Conservation (phyloP, 306 rosid species). For the Cicer bijugum region DNA sequence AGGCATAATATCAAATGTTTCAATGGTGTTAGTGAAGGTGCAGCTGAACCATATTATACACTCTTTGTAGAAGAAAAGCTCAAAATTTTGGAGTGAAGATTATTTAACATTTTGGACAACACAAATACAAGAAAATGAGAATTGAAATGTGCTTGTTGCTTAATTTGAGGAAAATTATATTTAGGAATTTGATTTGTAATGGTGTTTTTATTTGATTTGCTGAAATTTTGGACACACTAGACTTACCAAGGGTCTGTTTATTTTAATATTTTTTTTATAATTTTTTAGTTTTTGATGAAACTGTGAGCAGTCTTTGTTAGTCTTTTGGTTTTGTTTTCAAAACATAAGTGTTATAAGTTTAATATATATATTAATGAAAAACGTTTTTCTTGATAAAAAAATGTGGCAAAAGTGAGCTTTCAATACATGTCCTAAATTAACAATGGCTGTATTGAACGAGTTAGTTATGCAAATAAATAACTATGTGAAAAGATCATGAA, state of each 20-base stretch:
- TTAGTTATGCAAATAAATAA: too few species aligned
- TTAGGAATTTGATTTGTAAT: neutral
- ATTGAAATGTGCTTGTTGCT: slow-evolving; percentile 3
- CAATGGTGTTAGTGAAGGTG: neutral
- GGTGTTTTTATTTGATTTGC: neutral
- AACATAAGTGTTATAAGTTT: too few species aligned
- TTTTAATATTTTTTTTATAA: neutral
- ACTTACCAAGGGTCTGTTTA: neutral
- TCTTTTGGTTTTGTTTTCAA: too few species aligned
- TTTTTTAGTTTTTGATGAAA: neutral
- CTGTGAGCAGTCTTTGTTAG: neutral
- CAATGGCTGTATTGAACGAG: too few species aligned
- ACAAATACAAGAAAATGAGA: neutral
- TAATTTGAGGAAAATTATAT: neutral
- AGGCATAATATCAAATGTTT: neutral
- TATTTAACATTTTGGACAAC: neutral
- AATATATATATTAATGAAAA: too few species aligned
- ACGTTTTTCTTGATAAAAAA: too few species aligned
- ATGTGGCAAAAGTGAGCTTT: too few species aligned
- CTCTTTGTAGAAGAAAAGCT: neutral
- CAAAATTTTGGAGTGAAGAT: slow-evolving; percentile 9
- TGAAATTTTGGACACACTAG: neutral
- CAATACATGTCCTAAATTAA: too few species aligned
- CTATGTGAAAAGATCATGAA: too few species aligned
- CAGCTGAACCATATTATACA: slow-evolving; percentile 1